Evolutionary conservation across 2,329 filamentous ascomycete species (phyloP), one percentile per base, ranked within the genome.

Genomic region (Calonectria fujianensis): DNA sequence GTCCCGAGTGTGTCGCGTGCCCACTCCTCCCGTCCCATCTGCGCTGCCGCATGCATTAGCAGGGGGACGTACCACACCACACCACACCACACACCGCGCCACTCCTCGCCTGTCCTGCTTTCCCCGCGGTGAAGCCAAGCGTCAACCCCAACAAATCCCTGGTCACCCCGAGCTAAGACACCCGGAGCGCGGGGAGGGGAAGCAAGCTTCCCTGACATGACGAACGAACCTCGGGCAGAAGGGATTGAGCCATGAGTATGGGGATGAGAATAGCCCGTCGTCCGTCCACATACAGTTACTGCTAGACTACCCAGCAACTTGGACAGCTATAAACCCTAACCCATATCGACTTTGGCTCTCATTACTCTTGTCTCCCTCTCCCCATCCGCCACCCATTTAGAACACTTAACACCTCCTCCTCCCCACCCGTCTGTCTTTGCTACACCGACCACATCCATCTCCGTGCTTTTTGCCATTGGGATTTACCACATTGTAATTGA

Each of bases 1-100:
- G 37, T 63, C 57, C 57, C 57, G 57, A 29, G 24, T 18, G 57
- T 70, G 69, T 70, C 69, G 69, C 69, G 69, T 70, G 69, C 59
- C 59, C 37, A 27, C 61, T 65, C 61, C 24, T 45, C 61, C 41
- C 4, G 31, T 35, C 32, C 18, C 35, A n/a, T 50, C 41, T 50
- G 24, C 39, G 8, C 61, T 50, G 14, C 29, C 39, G 51, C 66
- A 57, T 59, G 66, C 65, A 68, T 48, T 59, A 31, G 52, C 50
- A 68, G 32, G 35, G 65, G 65, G 24, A 68, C 65, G 8, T 27
- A 20, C 48, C 32, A 31, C 50, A 52, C 64, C 24, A 51, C 51
- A 32, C 27, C 39, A 45, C 66, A 24, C 39, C 29, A 52, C 29
- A 52, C 51, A 48, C 66, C 66, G 61, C 66, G 37, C 66, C 66